Conservation (phyloP, 2,329 filamentous ascomycete genomes). For the Aspergillus tanneri region DNA sequence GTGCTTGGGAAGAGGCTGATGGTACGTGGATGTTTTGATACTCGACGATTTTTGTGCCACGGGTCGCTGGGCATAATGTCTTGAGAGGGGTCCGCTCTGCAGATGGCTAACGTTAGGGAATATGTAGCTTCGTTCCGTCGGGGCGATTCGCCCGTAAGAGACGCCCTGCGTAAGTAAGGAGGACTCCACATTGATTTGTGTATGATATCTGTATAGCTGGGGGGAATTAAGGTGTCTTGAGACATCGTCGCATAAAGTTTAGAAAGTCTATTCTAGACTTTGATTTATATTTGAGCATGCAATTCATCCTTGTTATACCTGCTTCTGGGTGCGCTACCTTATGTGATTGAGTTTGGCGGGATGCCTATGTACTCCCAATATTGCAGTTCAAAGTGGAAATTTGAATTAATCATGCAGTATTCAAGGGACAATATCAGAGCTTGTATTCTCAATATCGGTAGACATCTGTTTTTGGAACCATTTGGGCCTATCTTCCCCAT, state of each 20-base stretch:
- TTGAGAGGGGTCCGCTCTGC: not conserved
- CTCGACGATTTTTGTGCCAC: not conserved
- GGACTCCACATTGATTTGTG: constrained; percentile 25
- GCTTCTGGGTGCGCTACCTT: constrained; percentile 1
- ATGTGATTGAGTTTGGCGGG: not conserved
- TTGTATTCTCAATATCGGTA: not conserved
- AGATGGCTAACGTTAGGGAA: constrained; percentile 17
- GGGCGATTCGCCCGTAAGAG: constrained; percentile 41
- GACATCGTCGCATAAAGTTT: constrained; percentile 16
- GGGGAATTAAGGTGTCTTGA: constrained; percentile 18
- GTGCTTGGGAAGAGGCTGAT: constrained; percentile 98
- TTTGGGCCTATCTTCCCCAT: not conserved
- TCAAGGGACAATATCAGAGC: too few relatives aligned
- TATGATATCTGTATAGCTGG: constrained; percentile 42
- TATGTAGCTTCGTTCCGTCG: constrained; percentile 45
- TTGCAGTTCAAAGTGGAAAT: too few relatives aligned
- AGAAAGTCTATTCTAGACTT: constrained; percentile 22
- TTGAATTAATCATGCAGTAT: too few relatives aligned
- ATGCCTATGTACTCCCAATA: not conserved
- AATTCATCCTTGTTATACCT: constrained; percentile 15
- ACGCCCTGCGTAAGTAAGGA: constrained; percentile 37
- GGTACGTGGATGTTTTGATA: constrained; percentile 56
- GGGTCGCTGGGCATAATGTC: not conserved
- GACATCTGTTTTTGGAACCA: not conserved
- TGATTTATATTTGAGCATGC: constrained; percentile 18